These are phyloP conservation scores for Testicularia cyperi DNA, from an alignment of 1,284 basidiomycete genomes.

Conservation along the genomic window DNA sequence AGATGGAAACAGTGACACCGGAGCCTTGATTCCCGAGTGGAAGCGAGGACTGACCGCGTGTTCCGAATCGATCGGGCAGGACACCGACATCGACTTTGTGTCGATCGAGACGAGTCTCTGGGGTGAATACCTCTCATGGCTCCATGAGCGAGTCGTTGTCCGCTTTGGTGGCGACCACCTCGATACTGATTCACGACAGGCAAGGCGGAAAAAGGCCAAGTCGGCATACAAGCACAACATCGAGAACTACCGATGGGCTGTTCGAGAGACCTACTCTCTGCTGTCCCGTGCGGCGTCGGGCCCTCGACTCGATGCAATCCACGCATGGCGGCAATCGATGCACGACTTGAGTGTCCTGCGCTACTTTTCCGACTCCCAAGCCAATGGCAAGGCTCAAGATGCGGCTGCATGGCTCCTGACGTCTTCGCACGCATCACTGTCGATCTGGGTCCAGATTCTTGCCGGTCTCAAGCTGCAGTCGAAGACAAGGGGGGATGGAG, in stretches of 20 bases:
- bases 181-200: slow-evolving; percentile 1
- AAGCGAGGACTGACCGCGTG: slow-evolving; percentile 23
- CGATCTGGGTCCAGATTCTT: slow-evolving; percentile 15
- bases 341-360: slow-evolving; percentile 30
- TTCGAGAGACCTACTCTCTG: slow-evolving; percentile 25
- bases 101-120: slow-evolving; percentile 15
- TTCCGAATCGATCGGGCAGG: slow-evolving; percentile 3
- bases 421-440: slow-evolving; percentile 14
- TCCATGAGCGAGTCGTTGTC: too few relatives aligned
- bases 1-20: slow-evolving; percentile 6
- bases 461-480: too few relatives aligned
- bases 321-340: slow-evolving; percentile 14
- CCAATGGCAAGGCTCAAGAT: too few relatives aligned
- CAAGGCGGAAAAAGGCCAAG: slow-evolving; percentile 15
- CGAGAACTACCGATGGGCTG: slow-evolving; percentile 28
- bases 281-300: slow-evolving; percentile 15
- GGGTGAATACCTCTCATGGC: slow-evolving; percentile 25
- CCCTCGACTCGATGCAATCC: slow-evolving; percentile 13
- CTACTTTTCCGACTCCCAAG: slow-evolving; percentile 12
- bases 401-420: slow-evolving; percentile 22
- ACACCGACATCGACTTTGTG: background rate
- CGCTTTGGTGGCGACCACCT: too few relatives aligned
- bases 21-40: too few relatives aligned
- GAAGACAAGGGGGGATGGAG: too few relatives aligned
- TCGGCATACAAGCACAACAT: slow-evolving; percentile 10